phyloP scores from a whole-genome alignment of 495 filamentous ascomycete genomes.

The Podospora comata region DNA sequence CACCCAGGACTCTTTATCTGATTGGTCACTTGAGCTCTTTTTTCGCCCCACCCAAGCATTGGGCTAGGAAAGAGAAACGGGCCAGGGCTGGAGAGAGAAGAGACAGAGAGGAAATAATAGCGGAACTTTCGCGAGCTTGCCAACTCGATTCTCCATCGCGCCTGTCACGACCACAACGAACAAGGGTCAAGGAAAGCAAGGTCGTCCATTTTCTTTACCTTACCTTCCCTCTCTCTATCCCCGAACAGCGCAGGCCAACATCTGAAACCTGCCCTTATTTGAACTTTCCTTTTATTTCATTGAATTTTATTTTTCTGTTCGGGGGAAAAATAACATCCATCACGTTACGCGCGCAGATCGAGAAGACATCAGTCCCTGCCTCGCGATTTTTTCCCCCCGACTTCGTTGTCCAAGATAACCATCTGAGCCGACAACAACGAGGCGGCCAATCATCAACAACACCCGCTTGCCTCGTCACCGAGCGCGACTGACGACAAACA shows the following conservation, averaged over 20 bases:
- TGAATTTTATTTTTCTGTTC: background rate
- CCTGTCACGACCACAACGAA: constrained; percentile 1
- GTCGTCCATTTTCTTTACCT: background rate
- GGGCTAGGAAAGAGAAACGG: background rate
- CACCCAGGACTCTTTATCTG: background rate
- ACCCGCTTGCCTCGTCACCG: background rate
- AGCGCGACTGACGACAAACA: background rate
- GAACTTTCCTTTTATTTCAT: background rate
- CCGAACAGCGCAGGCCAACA: background rate
- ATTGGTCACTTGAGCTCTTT: constrained; percentile 1
- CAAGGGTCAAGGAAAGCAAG: background rate
- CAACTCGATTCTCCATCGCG: constrained; percentile 6
- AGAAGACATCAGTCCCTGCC: constrained; percentile 7
- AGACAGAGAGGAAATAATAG: background rate
- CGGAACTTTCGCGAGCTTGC: constrained; percentile 4
- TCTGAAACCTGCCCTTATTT: background rate
- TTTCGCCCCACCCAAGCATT: background rate
- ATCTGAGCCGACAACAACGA: background rate
- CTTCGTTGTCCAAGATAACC: background rate
- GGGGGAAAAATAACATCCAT: constrained; percentile 1
- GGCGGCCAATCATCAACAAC: background rate
- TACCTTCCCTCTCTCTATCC: background rate
- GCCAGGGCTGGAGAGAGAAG: background rate
- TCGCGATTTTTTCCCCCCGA: constrained; percentile 21
- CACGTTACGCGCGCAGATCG: background rate